A percentile compares a stretch with the other conserved stretches of the same genome.
Conservation (phyloP, 208 protist genomes). For the Willaertia magna region DNA sequence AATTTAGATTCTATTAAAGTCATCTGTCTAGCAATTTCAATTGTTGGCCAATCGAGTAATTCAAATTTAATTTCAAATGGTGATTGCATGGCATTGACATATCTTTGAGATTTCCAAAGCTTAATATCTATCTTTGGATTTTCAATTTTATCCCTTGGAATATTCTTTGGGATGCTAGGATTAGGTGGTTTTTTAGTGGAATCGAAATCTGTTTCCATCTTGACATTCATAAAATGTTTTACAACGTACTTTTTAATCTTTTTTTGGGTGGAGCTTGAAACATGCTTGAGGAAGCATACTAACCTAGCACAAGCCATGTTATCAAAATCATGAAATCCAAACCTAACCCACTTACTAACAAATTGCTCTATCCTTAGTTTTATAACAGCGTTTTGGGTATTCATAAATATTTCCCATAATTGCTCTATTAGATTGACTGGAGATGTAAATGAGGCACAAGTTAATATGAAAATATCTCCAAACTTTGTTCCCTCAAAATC, state of each 20-base stretch:
- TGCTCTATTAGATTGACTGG: neutral
- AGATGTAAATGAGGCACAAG: neutral
- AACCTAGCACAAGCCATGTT: neutral
- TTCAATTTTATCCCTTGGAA: neutral
- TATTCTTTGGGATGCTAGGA: neutral
- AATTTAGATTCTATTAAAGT: slow-evolving; percentile 19
- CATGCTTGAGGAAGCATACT: neutral
- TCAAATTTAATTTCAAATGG: neutral
- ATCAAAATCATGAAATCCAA: slow-evolving; percentile 9
- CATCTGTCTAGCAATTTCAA: slow-evolving; percentile 14
- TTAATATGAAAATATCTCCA: neutral
- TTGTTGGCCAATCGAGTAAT: neutral
- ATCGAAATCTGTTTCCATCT: neutral
- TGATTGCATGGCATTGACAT: neutral
- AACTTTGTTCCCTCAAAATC: neutral
- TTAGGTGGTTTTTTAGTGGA: neutral
- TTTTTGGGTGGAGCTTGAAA: neutral
- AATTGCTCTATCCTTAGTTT: neutral
- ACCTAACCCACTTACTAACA: neutral
- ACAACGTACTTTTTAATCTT: neutral
- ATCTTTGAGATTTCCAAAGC: neutral
- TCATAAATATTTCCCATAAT: neutral
- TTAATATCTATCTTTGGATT: neutral
- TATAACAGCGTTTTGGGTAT: neutral
- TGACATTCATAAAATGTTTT: neutral